A percentile compares a stretch with the other conserved stretches of the same genome.
Conservation (phyloP, 2,329 filamentous ascomycete genomes). For the Canariomyces notabilis region DNA sequence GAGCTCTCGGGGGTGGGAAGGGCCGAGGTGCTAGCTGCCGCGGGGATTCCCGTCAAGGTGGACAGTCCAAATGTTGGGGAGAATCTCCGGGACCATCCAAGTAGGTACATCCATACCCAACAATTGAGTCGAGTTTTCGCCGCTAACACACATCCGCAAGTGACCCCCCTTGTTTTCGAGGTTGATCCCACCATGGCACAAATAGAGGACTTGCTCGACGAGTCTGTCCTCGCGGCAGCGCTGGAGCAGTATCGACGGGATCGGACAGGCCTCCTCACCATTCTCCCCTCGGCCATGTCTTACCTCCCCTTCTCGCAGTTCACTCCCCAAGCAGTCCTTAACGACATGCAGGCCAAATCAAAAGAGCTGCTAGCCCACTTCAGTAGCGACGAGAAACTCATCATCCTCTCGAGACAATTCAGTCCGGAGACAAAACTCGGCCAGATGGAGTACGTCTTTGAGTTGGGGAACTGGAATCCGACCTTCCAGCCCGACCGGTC, state of each 20-base stretch:
- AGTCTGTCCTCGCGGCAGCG: constrained; percentile 30
- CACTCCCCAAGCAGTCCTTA: constrained; percentile 20
- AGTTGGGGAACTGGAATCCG: constrained; percentile 43
- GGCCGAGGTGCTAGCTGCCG: constrained; percentile 35
- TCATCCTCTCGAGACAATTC: constrained; percentile 33
- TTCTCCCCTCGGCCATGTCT: constrained; percentile 37
- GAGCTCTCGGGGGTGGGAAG: constrained; percentile 58
- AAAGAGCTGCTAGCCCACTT: constrained; percentile 20
- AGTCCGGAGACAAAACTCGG: constrained; percentile 31
- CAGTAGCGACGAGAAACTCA: constrained; percentile 23
- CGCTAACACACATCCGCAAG: constrained; percentile 28
- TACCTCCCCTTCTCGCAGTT: constrained; percentile 39
- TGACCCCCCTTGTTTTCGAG: constrained; percentile 41
- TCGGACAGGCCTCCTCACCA: constrained; percentile 34
- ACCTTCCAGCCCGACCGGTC: constrained; percentile 27
- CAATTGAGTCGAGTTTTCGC: no score
- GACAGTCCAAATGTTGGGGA: constrained; percentile 42
- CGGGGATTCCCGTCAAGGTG: constrained; percentile 40
- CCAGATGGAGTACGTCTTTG: constrained; percentile 46
- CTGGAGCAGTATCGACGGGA: constrained; percentile 28
- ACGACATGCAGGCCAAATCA: constrained; percentile 8
- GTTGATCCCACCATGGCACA: constrained; percentile 38
- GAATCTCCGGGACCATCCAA: constrained; percentile 44
- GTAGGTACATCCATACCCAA: constrained; percentile 16
- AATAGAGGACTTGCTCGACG: constrained; percentile 35